Evolutionary conservation across 805 yeast species (phyloP).

Genomic region (Debaryomyces castellii): DNA sequence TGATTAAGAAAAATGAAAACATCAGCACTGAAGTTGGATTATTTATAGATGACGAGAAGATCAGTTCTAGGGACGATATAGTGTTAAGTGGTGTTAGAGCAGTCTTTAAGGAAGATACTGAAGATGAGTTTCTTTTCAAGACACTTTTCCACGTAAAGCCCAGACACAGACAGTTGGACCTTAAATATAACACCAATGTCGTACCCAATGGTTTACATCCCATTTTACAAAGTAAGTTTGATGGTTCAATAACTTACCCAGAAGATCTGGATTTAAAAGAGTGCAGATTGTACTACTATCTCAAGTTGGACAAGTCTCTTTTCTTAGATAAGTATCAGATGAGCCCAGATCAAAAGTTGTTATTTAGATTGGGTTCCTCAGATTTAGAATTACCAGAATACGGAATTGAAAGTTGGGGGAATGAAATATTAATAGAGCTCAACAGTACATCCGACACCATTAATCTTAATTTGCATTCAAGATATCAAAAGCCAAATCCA

Average conservation of each 20-base stretch:
- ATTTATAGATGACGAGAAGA: constrained; percentile 27
- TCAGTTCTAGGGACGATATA: constrained; percentile 32
- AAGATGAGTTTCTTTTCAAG: constrained; percentile 21
- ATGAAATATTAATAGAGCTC: constrained; percentile 33
- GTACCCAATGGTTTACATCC: constrained; percentile 39
- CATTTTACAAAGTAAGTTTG: constrained; percentile 17
- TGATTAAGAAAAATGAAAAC: neutral
- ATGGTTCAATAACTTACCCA: constrained; percentile 8
- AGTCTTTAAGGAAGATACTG: constrained; percentile 14
- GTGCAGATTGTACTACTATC: constrained; percentile 35
- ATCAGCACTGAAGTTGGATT: constrained; percentile 35
- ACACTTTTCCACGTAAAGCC: constrained; percentile 45
- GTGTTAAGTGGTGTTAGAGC: constrained; percentile 37
- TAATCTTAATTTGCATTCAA: constrained; percentile 34
- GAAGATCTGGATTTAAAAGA: constrained; percentile 23
- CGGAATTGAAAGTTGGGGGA: constrained; percentile 38
- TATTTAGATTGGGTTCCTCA: constrained; percentile 29
- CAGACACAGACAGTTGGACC: constrained; percentile 24
- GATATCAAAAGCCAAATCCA: constrained; percentile 36
- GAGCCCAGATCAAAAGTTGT: constrained; percentile 19
- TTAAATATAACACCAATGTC: constrained; percentile 5
- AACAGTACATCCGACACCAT: constrained; percentile 11
- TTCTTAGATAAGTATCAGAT: constrained; percentile 41
- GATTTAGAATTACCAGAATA: constrained; percentile 44
- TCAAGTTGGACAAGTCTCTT: constrained; percentile 28